A percentile compares a stretch with the other conserved stretches of the same genome.
These are phyloP conservation scores for Rhodotorula paludigena DNA, from an alignment of 768 basidiomycete genomes.

Conservation along the genomic window DNA sequence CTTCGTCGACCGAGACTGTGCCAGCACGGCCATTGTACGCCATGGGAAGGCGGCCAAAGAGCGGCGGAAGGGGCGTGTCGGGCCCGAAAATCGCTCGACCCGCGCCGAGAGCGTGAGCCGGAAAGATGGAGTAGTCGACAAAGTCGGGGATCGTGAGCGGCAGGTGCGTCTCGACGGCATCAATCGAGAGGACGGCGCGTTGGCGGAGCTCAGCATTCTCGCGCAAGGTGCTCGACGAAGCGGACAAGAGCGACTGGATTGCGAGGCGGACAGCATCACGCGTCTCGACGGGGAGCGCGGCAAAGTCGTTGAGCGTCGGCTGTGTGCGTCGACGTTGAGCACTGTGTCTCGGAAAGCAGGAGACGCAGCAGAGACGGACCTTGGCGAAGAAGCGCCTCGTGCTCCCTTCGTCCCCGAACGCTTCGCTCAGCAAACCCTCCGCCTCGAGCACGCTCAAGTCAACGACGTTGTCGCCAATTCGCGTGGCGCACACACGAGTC, in stretches of 20 bases:
- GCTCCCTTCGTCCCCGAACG: not conserved
- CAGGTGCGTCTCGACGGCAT: constrained; percentile 20
- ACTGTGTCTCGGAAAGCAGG: not conserved
- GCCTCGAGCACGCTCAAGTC: constrained; percentile 17
- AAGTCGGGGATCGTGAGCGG: constrained; percentile 35
- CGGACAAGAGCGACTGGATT: constrained; percentile 2
- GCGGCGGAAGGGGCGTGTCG: constrained; percentile 23
- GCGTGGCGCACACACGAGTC: constrained; percentile 7
- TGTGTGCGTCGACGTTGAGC: not conserved
- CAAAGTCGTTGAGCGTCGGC: constrained; percentile 27
- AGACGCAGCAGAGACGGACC: not conserved
- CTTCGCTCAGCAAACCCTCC: not conserved
- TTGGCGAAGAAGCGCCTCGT: not conserved
- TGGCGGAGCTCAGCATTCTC: not conserved
- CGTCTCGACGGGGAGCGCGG: constrained; percentile 1
- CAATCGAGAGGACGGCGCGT: constrained; percentile 1
- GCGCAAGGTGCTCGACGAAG: not conserved
- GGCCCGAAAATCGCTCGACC: constrained; percentile 19
- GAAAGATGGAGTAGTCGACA: constrained; percentile 21
- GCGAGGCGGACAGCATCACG: constrained; percentile 19
- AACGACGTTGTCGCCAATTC: constrained; percentile 29
- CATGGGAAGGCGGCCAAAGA: constrained; percentile 33
- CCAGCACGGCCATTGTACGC: constrained; percentile 37
- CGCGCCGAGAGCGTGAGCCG: constrained; percentile 14
- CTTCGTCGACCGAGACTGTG: constrained; percentile 23